Evolutionary conservation across 371 early-diverging fungal genomes (phyloP), one percentile per base, ranked within the genome.

Genomic region (Syncephalastrum racemosum): DNA sequence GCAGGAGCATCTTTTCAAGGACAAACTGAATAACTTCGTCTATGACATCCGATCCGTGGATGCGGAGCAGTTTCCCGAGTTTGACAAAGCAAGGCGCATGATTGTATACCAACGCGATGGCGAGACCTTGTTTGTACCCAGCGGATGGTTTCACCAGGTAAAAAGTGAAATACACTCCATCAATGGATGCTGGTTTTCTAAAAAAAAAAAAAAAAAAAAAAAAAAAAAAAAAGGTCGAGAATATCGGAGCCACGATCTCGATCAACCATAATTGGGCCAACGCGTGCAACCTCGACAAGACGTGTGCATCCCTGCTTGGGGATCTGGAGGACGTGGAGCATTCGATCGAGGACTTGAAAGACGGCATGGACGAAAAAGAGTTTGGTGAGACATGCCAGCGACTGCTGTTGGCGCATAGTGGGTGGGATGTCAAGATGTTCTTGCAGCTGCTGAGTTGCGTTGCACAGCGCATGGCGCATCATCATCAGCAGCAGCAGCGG

Each of bases 231-330:
- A 46, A 61, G 61, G 81, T 87, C 12, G 79, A 76, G 43, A 90
- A 90, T 48, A 73, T 85, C 36, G 88, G 85, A 14, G 75, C 84
- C 40, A 85, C 90, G 0, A 87, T 90, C 39, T 87, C 88, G 4
- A 86, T 90, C 70, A 90, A 90, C 54, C 89, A 87, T 59, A 90
- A 90, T 58, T 90, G 88, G 88, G 59, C 62, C 19, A 87, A 87
- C 53, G 79, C 81, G 16, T 77, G 73, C 51, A 89, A 89, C 58
- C 53, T 85, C 52, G 67, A 60, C 7, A 51, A 62, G 1, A 63
- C 83, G n/a, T 75, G 71, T 42, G 63, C 61, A 5, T 83, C 81
- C 1, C 64, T 90, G 10, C 18, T 51, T 3, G 50, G 47, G 4
- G 86, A 85, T 52, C 63, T 84, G 42, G 59, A 56, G 2, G 77